phyloP scores from a whole-genome alignment of 371 early-diverging fungal species.

The Nematocida sp. region DNA sequence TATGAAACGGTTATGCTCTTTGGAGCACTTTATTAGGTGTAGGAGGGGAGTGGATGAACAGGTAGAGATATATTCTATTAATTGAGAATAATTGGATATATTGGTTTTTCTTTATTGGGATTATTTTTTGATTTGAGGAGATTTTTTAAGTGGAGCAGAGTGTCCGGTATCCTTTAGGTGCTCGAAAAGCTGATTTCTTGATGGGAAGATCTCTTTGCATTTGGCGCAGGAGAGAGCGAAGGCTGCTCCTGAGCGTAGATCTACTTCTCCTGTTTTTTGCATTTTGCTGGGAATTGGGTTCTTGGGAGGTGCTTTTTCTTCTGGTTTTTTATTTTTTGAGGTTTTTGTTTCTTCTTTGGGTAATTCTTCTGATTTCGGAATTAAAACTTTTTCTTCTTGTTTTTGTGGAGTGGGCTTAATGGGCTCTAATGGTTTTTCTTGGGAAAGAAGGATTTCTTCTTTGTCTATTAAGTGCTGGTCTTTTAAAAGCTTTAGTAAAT shows the following conservation, averaged over 20 bases:
- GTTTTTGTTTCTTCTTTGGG: background rate
- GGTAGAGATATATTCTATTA: no score
- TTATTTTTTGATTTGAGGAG: background rate
- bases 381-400: background rate
- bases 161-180: constrained; percentile 48
- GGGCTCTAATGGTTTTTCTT: background rate
- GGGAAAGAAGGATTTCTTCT: background rate
- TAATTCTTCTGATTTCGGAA: background rate
- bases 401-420: background rate
- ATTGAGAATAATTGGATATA: no score
- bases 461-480: background rate
- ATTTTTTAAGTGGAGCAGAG: constrained; percentile 1
- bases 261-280: background rate
- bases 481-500: constrained; percentile 11
- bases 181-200: constrained; percentile 42
- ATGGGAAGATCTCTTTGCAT: constrained; percentile 36
- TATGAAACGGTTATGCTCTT: no score
- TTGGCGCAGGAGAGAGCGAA: constrained; percentile 53
- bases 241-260: constrained; percentile 28
- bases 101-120: no score
- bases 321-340: background rate
- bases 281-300: background rate
- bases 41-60: no score
- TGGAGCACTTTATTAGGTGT: no score
- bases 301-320: background rate